These are phyloP conservation scores for Physcomitrellopsis africana DNA, from an alignment of 225 moss, liverwort and hornwort species.

Conservation along the genomic window DNA sequence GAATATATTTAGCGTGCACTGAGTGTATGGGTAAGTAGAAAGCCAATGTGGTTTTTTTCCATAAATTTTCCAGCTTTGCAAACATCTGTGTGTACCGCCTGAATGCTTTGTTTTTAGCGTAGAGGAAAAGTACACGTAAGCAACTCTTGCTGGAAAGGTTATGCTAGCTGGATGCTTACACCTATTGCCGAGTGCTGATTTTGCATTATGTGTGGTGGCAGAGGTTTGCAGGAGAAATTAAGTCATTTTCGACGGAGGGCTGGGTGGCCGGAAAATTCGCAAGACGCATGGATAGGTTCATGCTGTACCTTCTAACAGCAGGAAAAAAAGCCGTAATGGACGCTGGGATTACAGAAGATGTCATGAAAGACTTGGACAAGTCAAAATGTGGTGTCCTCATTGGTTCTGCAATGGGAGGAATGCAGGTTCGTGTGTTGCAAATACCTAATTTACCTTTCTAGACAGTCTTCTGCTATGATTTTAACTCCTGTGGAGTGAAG, in stretches of 20 bases:
- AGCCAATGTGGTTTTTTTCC: not conserved
- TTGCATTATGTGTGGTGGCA: conserved; percentile 34
- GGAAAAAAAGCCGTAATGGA: conserved; percentile 60
- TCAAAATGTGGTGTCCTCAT: conserved; percentile 61
- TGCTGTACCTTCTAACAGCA: conserved; percentile 60
- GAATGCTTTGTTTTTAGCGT: not conserved
- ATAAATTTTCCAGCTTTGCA: not conserved
- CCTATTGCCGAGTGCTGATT: conserved; percentile 10
- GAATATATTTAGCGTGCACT: conserved; percentile 10
- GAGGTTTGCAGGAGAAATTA: conserved; percentile 69
- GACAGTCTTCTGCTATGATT: conserved; percentile 2
- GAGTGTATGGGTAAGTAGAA: not conserved
- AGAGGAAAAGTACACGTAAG: not conserved
- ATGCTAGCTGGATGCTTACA: not conserved
- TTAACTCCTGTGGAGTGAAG: not conserved
- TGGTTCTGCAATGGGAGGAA: conserved; percentile 68
- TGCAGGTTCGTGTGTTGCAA: conserved; percentile 43
- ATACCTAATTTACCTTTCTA: not conserved
- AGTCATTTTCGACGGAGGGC: conserved; percentile 61
- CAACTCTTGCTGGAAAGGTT: not conserved
- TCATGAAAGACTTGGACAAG: conserved; percentile 58
- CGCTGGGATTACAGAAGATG: conserved; percentile 53
- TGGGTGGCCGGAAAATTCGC: conserved; percentile 64
- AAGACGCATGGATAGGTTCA: conserved; percentile 63
- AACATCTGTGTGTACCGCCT: not conserved